These are phyloP conservation scores for Trichoderma sp. DNA, from an alignment of 2,329 filamentous ascomycete species.

Conservation along the genomic window DNA sequence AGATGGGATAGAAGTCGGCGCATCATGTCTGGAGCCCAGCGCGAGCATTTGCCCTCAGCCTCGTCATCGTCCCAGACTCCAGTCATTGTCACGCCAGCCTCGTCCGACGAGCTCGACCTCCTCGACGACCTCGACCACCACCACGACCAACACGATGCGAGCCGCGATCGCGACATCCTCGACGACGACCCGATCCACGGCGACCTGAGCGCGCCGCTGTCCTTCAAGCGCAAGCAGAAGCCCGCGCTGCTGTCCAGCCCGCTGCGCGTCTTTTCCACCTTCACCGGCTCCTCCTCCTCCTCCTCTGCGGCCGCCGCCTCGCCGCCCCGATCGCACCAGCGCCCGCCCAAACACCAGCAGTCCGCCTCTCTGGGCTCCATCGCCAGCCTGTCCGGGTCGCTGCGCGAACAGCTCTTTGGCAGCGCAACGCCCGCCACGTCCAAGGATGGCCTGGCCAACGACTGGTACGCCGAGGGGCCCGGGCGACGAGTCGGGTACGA, in stretches of 20 bases:
- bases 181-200: conserved; percentile 59
- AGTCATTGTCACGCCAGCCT: conserved; percentile 34
- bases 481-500: conserved; percentile 92
- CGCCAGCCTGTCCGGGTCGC: conserved; percentile 14
- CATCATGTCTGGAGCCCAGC: conserved; percentile 46
- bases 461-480: conserved; percentile 90
- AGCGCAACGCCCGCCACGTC: conserved; percentile 33
- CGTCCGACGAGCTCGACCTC: conserved; percentile 51
- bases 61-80: conserved; percentile 42
- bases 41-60: conserved; percentile 41
- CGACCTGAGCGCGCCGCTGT: conserved; percentile 56
- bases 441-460: conserved; percentile 57
- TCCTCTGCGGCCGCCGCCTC: background rate
- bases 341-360: conserved; percentile 10
- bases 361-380: conserved; percentile 14
- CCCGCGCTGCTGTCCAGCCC: conserved; percentile 51
- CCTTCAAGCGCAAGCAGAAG: conserved; percentile 72
- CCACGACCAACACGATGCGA: background rate
- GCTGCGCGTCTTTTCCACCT: conserved; percentile 52
- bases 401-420: conserved; percentile 6
- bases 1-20: conserved; percentile 42
- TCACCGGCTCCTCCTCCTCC: conserved; percentile 43
- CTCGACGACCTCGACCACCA: conserved; percentile 47
- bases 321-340: conserved; percentile 11
- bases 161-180: conserved; percentile 45